Conservation (phyloP, 345 rosid species). For the Firmiana major region DNA sequence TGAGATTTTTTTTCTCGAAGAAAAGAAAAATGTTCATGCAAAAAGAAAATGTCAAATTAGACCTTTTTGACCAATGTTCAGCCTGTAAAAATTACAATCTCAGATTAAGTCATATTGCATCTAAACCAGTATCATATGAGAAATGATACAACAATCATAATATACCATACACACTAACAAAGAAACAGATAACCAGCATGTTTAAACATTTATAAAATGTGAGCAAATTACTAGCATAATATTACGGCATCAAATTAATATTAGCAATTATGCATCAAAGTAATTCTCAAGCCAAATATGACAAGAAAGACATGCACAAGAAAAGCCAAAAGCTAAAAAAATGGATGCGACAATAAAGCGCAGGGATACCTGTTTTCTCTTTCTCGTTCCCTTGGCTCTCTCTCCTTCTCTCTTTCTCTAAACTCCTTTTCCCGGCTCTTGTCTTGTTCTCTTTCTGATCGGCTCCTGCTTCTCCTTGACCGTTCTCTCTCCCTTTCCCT, state of each 20-base stretch:
- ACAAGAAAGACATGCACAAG: not conserved
- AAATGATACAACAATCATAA: not conserved
- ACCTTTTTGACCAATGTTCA: not conserved
- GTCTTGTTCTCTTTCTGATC: conserved; percentile 54
- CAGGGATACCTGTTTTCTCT: conserved; percentile 70
- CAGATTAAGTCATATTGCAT: not conserved
- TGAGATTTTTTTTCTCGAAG: not conserved
- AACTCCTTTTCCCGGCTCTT: conserved; percentile 55
- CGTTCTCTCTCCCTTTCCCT: conserved; percentile 46
- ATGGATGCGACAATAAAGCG: not conserved
- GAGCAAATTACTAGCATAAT: not conserved
- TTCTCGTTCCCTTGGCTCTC: conserved; percentile 56
- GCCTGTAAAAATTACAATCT: not conserved
- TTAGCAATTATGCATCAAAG: not conserved
- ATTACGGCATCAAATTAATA: not conserved
- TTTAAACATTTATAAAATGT: not conserved
- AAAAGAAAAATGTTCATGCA: not conserved
- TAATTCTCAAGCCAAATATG: not conserved
- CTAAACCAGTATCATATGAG: not conserved
- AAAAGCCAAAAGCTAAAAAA: not conserved
- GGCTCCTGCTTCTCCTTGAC: conserved; percentile 52
- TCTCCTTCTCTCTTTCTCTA: conserved; percentile 55
- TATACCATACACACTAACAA: not conserved
- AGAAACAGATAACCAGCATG: not conserved
- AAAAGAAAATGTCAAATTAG: not conserved